Percentiles rank a stretch among this genome's conserved stretches.
Conservation (phyloP, 1,284 basidiomycete species). For the Heterobasidion occidentale region DNA sequence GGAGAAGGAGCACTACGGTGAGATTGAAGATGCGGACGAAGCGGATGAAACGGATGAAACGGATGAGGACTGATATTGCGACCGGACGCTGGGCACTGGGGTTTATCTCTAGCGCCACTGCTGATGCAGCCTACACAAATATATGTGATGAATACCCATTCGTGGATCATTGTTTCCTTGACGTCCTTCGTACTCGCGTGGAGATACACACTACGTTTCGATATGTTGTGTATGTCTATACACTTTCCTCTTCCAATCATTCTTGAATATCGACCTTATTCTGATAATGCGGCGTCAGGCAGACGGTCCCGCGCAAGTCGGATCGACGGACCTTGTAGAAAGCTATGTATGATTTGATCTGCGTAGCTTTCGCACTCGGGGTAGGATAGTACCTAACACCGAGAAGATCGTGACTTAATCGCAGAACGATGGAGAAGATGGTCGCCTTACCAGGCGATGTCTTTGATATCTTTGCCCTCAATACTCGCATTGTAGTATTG, state of each 20-base stretch:
- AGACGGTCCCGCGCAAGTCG: neutral
- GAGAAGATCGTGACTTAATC: neutral
- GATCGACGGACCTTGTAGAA: constrained; percentile 50
- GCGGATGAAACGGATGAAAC: no score
- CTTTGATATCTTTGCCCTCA: constrained; percentile 37
- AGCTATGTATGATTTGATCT: constrained; percentile 53
- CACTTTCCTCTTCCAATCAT: neutral
- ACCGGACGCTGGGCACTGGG: no score
- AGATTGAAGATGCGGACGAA: no score
- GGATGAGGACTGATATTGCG: no score
- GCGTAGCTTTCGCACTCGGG: constrained; percentile 40
- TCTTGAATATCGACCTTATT: constrained; percentile 14
- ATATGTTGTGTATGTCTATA: neutral
- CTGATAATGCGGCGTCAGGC: constrained; percentile 4
- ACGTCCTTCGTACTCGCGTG: no score
- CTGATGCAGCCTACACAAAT: no score
- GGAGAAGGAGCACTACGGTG: no score
- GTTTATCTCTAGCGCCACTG: no score
- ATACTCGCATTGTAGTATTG: constrained; percentile 52
- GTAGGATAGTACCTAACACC: constrained; percentile 51
- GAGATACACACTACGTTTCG: no score
- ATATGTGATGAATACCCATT: no score
- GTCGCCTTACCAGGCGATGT: constrained; percentile 51
- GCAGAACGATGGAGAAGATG: neutral
- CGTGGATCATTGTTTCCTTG: no score